These are phyloP conservation scores for Zasmidium angulare DNA, from an alignment of 2,329 filamentous ascomycete genomes.

Conservation along the genomic window DNA sequence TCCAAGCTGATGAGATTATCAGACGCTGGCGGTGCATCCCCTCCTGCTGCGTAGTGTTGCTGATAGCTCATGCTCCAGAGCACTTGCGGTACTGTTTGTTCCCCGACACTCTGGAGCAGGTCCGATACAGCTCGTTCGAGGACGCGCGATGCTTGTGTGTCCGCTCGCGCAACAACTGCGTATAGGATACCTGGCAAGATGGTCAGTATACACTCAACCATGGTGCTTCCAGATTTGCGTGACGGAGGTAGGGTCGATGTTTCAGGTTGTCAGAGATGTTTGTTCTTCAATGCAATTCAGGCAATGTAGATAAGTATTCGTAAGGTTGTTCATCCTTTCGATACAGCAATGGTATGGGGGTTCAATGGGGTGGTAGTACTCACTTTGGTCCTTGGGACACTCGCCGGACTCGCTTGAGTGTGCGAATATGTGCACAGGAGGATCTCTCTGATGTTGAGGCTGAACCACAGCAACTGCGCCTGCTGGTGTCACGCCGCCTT, in stretches of 20 bases:
- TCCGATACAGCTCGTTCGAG: constrained; percentile 44
- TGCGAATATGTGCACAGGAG: constrained; percentile 62
- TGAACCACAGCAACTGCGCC: constrained; percentile 71
- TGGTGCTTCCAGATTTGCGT: neutral
- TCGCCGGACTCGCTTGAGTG: constrained; percentile 93
- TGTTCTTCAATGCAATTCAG: constrained; percentile 89
- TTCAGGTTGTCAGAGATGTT: constrained; percentile 88
- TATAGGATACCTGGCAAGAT: constrained; percentile 57
- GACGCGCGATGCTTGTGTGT: constrained; percentile 35
- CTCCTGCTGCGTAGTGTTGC: constrained; percentile 39
- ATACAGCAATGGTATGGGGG: constrained; percentile 7
- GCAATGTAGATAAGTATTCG: constrained; percentile 99
- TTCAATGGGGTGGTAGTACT: constrained; percentile 50
- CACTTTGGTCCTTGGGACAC: constrained; percentile 85
- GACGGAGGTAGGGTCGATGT: constrained; percentile 37
- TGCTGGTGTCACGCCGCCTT: constrained; percentile 74
- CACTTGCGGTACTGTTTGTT: constrained; percentile 38
- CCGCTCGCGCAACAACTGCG: constrained; percentile 46
- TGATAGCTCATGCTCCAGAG: constrained; percentile 57
- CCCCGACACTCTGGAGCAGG: constrained; percentile 42
- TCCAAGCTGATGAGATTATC: constrained; percentile 47
- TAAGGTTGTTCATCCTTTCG: constrained; percentile 77
- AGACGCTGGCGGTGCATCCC: constrained; percentile 29
- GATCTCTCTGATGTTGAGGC: constrained; percentile 31
- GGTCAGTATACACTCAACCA: constrained; percentile 32